Conservation (phyloP, 2,329 filamentous ascomycete species). For the Fusarium lateritium region DNA sequence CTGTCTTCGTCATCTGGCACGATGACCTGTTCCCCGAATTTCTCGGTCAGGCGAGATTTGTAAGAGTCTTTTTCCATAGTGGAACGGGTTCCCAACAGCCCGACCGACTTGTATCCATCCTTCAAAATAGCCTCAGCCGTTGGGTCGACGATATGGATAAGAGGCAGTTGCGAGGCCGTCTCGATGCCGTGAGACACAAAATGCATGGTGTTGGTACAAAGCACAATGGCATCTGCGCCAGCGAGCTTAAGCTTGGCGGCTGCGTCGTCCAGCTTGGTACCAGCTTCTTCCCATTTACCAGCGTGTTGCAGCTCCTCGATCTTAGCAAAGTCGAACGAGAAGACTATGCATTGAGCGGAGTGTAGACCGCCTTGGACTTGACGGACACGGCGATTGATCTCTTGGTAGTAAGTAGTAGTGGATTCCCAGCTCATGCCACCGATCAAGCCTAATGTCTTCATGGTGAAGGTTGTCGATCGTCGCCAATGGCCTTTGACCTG, state of each 20-base stretch:
- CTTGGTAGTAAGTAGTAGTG: constrained; percentile 46
- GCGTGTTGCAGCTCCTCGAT: constrained; percentile 40
- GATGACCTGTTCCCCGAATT: constrained; percentile 31
- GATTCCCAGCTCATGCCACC: constrained; percentile 51
- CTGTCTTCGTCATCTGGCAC: constrained; percentile 14
- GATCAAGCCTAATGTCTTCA: constrained; percentile 48
- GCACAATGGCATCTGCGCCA: constrained; percentile 44
- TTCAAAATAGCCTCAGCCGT: constrained; percentile 35
- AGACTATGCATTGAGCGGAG: constrained; percentile 41
- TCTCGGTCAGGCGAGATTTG: constrained; percentile 26
- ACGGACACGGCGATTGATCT: constrained; percentile 46
- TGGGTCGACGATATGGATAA: constrained; percentile 47
- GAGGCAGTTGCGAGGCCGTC: constrained; percentile 22
- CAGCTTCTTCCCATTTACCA: constrained; percentile 37
- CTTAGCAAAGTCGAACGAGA: constrained; percentile 48
- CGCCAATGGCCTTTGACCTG: no score
- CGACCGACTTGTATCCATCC: constrained; percentile 33
- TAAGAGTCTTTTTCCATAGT: constrained; percentile 49
- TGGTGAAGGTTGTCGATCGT: background rate
- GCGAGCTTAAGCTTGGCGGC: constrained; percentile 30
- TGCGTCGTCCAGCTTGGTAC: constrained; percentile 33
- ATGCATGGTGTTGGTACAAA: constrained; percentile 50
- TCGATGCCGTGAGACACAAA: constrained; percentile 35
- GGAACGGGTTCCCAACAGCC: constrained; percentile 42
- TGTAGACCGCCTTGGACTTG: constrained; percentile 42